Evolutionary conservation across 1,284 basidiomycete genomes (phyloP), one percentile per base, ranked within the genome.

Genomic region (Cystobasidium slooffiae): DNA sequence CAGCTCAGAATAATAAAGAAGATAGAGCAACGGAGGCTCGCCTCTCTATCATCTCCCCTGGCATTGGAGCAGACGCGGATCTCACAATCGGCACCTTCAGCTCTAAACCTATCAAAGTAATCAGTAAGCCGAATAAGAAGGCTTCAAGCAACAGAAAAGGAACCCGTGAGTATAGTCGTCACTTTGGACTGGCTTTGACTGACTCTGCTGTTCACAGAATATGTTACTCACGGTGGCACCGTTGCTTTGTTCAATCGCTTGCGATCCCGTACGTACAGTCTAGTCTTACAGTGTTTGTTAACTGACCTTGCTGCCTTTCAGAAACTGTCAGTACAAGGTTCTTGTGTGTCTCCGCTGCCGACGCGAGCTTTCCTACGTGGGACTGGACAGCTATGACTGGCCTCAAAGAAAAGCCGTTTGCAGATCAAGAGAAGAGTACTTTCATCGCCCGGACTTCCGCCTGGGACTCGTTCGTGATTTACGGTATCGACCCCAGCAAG

Each of bases 211-310:
- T 47, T 75, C 63, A 68, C 81, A 93, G 93, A 96, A 75, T 93
- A 93, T 82, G 93, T 98, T 82, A 91, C 92, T 82, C 95, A 98
- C 83, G 96, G 95, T 37, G 93, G 94, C 12, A 94, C 94, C 1
- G 91, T 98, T 73, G 95, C 94, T 3, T 84, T 97, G 63, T 98
- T 96, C 87, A 95, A 97, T 82, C 90, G 96, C 20, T 85, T 96
- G 77, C 89, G 94, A 68, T 94, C 94, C 0, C 95, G 94, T 84
- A 94, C 91, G 1, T 91, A 92, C n/a, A 3, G 6, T 62, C 5
- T 47, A 10, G 14, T 9, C n/a, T 63, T 46, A 16, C 16, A 59
- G 39, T 41, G 46, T 22, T 5, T 18, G 16, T 51, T 1, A 8
- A 18, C 14, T 59, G 31, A 20, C 52, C 12, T 9, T 39, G 10